Evolutionary conservation across 2,329 filamentous ascomycete genomes (phyloP).

Genomic region (Zymoseptoria crescenta): DNA sequence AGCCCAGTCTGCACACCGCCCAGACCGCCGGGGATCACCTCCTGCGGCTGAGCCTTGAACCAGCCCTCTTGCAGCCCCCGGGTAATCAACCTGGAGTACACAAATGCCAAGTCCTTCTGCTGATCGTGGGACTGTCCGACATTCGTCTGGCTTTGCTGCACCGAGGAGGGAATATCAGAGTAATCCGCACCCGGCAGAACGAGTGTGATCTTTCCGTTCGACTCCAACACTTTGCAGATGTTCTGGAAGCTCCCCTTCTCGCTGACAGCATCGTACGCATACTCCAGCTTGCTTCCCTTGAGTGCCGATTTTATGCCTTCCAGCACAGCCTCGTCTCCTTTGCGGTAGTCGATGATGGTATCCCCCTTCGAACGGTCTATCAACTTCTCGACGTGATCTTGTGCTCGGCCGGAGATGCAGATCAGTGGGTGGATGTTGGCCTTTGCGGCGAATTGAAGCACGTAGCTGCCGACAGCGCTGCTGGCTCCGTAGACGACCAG

Average conservation of each 20-base stretch:
- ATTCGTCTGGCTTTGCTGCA: conserved; percentile 33
- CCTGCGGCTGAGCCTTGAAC: conserved; percentile 33
- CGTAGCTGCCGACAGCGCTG: conserved; percentile 51
- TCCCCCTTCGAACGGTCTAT: conserved; percentile 51
- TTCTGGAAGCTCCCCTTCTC: conserved; percentile 30
- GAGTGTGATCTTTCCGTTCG: conserved; percentile 28
- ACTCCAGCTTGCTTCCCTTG: conserved; percentile 20
- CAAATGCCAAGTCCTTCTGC: conserved; percentile 30
- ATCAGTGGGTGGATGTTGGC: conserved; percentile 55
- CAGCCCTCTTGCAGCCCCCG: conserved; percentile 30
- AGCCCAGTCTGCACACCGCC: conserved; percentile 47
- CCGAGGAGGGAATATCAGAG: conserved; percentile 33
- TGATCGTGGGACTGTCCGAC: conserved; percentile 26
- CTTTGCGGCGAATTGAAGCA: conserved; percentile 47
- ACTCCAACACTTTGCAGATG: conserved; percentile 33
- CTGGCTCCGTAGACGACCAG: conserved; percentile 45
- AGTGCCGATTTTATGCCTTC: conserved; percentile 27
- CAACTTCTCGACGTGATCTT: conserved; percentile 45
- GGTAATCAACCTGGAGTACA: conserved; percentile 27
- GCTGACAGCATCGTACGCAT: conserved; percentile 28
- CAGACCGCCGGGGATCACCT: conserved; percentile 49
- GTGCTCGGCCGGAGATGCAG: conserved; percentile 49
- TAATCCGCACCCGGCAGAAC: conserved; percentile 35
- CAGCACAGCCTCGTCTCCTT: conserved; percentile 26
- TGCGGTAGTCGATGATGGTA: conserved; percentile 53